Base-by-base conservation (phyloP, 2,329 filamentous ascomycete genomes). In the Botryotinia narcissicola region DNA sequence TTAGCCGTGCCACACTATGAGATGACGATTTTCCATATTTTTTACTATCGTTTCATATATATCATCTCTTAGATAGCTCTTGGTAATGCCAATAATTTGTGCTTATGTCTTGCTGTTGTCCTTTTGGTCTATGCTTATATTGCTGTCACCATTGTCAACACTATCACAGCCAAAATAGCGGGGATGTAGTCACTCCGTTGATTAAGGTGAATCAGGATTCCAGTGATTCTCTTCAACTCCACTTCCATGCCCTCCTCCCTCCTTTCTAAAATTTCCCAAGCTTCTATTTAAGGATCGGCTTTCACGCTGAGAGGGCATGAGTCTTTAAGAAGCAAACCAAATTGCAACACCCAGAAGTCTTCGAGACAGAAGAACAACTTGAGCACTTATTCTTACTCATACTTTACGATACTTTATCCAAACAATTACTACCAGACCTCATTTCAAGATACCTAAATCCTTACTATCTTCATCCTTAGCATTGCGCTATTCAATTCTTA, bases 1-100 rank as follows among this genome's bases (percentile, higher is more conserved):
- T 22, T 5, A 2, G 4, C 5, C 2, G 1, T 10, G 16, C 3
- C 0, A 54, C 5, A 44, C 22, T 9, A 18, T 6, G 1, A n/a
- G 9, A 42, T 57, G 37, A 10, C 5, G 6, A 42, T 1, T 29
- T 42, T 8, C 1, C 7, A 44, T 10, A 1, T 1, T 18, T 29
- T 44, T 12, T 9, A 22, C 10, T 16, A 32, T 32, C 1, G 0
- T 32, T 29, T 29, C 14, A 18, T 29, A 44, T 16, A 57, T 42
- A 42, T 42, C 35, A 25, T 32, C n/a, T 37, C 32, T 29, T 5
- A 16, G 3, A 2, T 5, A 5, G 16, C 25, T 18, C n/a, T 68
- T 9, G n/a, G 42, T 5, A 42, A n/a, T 25, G 35, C 0, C 48
- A 32, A 29, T 42, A 32, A 5, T 25, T 57, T 25, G 18, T 32